These are phyloP conservation scores for Emmonsiellopsis sp. DNA, from an alignment of 2,329 filamentous ascomycete genomes.

Conservation along the genomic window DNA sequence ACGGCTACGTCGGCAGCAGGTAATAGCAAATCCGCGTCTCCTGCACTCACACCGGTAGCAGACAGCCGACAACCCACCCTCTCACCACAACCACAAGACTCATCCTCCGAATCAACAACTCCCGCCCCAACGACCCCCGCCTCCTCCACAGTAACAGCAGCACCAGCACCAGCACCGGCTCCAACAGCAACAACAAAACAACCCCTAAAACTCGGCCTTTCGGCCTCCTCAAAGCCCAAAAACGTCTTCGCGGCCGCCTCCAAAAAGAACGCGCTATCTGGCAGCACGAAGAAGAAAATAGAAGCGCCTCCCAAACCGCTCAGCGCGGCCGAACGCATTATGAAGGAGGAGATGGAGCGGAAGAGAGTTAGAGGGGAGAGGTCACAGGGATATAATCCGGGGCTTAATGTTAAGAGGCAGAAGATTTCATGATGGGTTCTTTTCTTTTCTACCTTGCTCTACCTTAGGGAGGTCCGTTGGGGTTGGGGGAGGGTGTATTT, in stretches of 20 bases:
- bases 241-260: conserved; percentile 12
- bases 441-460: too few relatives aligned
- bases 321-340: conserved; percentile 10
- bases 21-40: neutral
- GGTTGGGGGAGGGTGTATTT: too few relatives aligned
- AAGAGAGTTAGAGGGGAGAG: conserved; percentile 7
- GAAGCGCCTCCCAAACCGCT: conserved; percentile 8
- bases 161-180: conserved; percentile 1
- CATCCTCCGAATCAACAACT: neutral
- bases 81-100: neutral
- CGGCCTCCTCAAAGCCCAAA: conserved; percentile 7
- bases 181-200: neutral
- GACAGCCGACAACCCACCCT: neutral
- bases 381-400: neutral
- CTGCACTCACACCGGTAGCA: neutral
- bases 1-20: neutral
- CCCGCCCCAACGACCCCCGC: conserved; percentile 2
- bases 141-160: neutral
- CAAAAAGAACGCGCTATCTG: conserved; percentile 7
- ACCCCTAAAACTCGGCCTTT: conserved; percentile 5
- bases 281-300: conserved; percentile 5
- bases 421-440: conserved; percentile 6
- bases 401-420: conserved; percentile 7
- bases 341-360: conserved; percentile 13
- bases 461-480: neutral